A percentile compares a stretch with the other conserved stretches of the same genome.
These are phyloP conservation scores for Reutealis trisperma DNA, from an alignment of 345 rosid species.

Conservation along the genomic window DNA sequence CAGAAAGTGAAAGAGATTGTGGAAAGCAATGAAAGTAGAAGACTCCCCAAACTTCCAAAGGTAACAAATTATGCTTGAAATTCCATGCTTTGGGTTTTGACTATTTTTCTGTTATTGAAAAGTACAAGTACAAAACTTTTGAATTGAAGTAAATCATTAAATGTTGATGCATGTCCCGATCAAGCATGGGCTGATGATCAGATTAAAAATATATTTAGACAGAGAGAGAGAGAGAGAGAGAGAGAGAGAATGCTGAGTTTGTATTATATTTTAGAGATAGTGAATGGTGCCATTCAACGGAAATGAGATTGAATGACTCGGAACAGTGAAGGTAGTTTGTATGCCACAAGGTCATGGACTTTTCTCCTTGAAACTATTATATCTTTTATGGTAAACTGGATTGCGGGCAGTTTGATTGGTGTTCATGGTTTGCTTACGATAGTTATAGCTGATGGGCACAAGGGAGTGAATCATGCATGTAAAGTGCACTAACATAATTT, in stretches of 20 bases:
- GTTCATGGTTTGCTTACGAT: background rate
- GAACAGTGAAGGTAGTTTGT: background rate
- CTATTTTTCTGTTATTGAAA: background rate
- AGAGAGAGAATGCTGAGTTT: background rate
- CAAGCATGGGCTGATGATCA: background rate
- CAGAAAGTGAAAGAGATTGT: slow-evolving; percentile 66
- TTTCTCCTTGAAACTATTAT: background rate
- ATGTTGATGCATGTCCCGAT: background rate
- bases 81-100: background rate
- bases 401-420: background rate
- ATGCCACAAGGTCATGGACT: background rate
- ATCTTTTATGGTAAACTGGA: background rate
- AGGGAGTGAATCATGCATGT: background rate
- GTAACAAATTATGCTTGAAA: slow-evolving; percentile 33
- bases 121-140: background rate
- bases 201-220: too few species aligned
- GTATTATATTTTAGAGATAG: too few species aligned
- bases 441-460: background rate
- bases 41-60: slow-evolving; percentile 94
- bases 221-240: background rate
- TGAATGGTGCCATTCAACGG: background rate
- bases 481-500: background rate
- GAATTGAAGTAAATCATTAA: background rate
- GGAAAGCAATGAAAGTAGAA: slow-evolving; percentile 86
- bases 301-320: background rate